phyloP scores from a whole-genome alignment of 2,329 filamentous ascomycete species.

The Aspergillus vadensis region DNA sequence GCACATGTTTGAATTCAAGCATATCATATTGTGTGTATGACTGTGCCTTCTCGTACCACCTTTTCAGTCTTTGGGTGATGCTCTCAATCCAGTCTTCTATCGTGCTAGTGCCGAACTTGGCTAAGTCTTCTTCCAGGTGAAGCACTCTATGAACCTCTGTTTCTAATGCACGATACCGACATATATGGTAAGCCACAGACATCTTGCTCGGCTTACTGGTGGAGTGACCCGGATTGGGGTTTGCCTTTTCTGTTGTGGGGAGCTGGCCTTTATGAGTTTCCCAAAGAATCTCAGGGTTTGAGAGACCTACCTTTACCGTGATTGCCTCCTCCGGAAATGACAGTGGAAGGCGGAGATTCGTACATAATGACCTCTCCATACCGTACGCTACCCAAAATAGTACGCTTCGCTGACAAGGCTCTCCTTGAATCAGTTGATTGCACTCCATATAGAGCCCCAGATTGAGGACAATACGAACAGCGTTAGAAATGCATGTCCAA shows the following conservation, averaged over 20 bases:
- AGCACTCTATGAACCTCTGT: background rate
- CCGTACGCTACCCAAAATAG: background rate
- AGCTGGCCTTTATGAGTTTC: too few relatives aligned
- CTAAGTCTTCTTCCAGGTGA: background rate
- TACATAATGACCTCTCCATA: background rate
- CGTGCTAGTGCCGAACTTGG: background rate
- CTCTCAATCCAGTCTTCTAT: background rate
- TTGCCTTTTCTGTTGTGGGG: background rate
- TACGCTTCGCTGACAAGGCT: background rate
- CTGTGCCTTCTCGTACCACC: background rate
- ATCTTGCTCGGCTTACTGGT: background rate
- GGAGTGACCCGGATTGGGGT: background rate
- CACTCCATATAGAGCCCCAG: background rate
- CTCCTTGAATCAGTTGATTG: background rate
- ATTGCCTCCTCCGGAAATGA: background rate
- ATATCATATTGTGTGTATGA: background rate
- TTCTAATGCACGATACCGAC: background rate
- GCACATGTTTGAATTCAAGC: background rate
- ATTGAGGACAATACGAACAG: background rate
- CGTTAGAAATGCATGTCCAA: background rate
- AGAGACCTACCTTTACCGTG: background rate
- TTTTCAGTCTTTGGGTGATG: background rate
- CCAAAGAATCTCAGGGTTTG: too few relatives aligned
- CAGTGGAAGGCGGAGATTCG: background rate
- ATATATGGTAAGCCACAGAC: background rate